Evolutionary conservation across 2,329 filamentous ascomycete species (phyloP), one percentile per base, ranked within the genome.

Genomic region (Ceratocystis albifundus): DNA sequence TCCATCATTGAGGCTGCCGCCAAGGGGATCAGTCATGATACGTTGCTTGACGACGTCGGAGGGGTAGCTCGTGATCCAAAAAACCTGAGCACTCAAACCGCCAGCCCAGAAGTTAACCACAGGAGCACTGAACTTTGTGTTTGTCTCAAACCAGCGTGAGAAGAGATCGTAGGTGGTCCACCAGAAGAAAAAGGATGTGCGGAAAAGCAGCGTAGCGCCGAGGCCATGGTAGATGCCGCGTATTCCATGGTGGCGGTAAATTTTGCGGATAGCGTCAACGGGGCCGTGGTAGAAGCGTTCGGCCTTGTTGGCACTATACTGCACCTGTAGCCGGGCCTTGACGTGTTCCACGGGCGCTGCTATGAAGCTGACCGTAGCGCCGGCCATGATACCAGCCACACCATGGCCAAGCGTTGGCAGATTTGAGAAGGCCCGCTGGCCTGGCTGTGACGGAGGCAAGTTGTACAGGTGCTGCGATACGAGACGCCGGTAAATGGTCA

Each of bases 81-180:
- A 99, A 17, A 96, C 78, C 79, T 99, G 94, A 0, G 94, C 94
- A 61, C 88, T 92, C 64, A 97, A 77, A 0, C 94, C 94, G 2
- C 94, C 94, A 0, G 94, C 93, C 93, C 93, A 97, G 78, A 99
- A 99, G 74, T 97, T 97, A 72, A 97, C 81, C 0, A 86, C 86
- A 0, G 94, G 90, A 0, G 85, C 84, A 65, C 88, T 88, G 65
- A 96, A 77, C 12, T 71, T 76, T 1, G 92, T 96, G 71, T 85
- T 79, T 20, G 83, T 76, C 65, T 83, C 79, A 73, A 97, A 78
- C 68, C 81, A 77, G 25, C 84, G 80, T 4, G 89, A 89, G 71
- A 97, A 82, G 36, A 96, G 71, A 72, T 96, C 93, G 78, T 99
- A 99, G 68, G 86, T 88, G n/a, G 87, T 86, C 94, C 94, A 99